Conservation (phyloP, 2,329 filamentous ascomycete species). For the Epicoccum sorghinum region DNA sequence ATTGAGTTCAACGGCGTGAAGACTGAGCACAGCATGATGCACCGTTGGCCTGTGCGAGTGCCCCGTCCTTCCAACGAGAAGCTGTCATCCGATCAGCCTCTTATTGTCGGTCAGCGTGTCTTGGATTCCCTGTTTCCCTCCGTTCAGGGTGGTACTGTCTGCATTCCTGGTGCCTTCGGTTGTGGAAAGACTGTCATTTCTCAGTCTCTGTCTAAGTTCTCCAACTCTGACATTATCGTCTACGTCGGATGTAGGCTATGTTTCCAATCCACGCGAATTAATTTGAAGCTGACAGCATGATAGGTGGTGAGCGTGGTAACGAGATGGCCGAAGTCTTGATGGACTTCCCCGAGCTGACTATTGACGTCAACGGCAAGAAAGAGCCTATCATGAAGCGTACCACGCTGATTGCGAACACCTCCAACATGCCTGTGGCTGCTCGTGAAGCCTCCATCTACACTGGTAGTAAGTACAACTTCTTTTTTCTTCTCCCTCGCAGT, state of each 20-base stretch:
- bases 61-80: constrained; percentile 92
- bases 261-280: too few relatives aligned
- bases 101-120: constrained; percentile 96
- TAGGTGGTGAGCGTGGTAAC: constrained; percentile 85
- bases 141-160: constrained; percentile 96
- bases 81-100: constrained; percentile 84
- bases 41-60: constrained; percentile 96
- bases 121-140: constrained; percentile 94
- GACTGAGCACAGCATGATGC: constrained; percentile 96
- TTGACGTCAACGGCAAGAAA: constrained; percentile 90
- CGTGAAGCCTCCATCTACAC: constrained; percentile 99
- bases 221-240: constrained; percentile 98
- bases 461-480: constrained; percentile 42
- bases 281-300: background rate
- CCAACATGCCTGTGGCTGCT: constrained; percentile 98
- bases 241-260: constrained; percentile 73
- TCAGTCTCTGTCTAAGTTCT: constrained; percentile 99
- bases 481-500: too few relatives aligned
- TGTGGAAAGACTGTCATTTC: constrained; percentile 99
- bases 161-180: constrained; percentile 97
- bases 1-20: constrained; percentile 97
- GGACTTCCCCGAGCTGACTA: constrained; percentile 98
- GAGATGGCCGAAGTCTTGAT: constrained; percentile 99
- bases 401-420: constrained; percentile 97
- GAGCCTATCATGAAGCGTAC: constrained; percentile 99